Evolutionary conservation across 139 green algal species (phyloP).

Genomic region (Chlorella sp.): DNA sequence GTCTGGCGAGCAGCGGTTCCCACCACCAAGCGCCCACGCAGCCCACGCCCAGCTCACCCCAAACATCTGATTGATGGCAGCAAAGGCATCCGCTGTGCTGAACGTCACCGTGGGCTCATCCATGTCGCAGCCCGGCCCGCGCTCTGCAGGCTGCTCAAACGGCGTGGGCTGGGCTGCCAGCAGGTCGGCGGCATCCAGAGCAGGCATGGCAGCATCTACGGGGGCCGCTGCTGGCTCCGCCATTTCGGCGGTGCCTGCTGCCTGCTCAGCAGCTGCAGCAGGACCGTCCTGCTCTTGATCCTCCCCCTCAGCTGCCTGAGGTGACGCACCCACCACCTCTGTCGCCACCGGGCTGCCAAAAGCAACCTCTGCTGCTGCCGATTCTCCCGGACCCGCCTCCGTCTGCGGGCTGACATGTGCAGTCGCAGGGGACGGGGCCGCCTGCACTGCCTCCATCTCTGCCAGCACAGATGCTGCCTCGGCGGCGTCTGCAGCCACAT

Average conservation of each 20-base stretch:
- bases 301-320: background rate
- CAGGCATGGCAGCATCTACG: background rate
- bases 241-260: background rate
- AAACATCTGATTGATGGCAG: conserved; percentile 75
- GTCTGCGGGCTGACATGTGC: background rate
- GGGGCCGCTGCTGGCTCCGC: background rate
- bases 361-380: background rate
- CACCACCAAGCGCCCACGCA: background rate
- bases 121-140: background rate
- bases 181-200: background rate
- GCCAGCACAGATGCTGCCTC: background rate
- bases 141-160: conserved; percentile 18
- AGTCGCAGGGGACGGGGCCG: background rate
- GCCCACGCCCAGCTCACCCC: background rate
- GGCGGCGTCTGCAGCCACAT: background rate
- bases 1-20: background rate
- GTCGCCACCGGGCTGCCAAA: conserved; percentile 16
- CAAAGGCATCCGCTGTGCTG: conserved; percentile 66
- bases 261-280: background rate
- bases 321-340: background rate
- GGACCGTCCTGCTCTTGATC: background rate
- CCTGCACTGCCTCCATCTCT: background rate
- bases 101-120: conserved; percentile 62
- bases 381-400: background rate
- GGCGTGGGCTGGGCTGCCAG: conserved; percentile 10